Percentiles rank a stretch among this genome's conserved stretches.
Evolutionary conservation across 2,329 filamentous ascomycete genomes (phyloP).

Genomic region (Aspergillus cejpii): DNA sequence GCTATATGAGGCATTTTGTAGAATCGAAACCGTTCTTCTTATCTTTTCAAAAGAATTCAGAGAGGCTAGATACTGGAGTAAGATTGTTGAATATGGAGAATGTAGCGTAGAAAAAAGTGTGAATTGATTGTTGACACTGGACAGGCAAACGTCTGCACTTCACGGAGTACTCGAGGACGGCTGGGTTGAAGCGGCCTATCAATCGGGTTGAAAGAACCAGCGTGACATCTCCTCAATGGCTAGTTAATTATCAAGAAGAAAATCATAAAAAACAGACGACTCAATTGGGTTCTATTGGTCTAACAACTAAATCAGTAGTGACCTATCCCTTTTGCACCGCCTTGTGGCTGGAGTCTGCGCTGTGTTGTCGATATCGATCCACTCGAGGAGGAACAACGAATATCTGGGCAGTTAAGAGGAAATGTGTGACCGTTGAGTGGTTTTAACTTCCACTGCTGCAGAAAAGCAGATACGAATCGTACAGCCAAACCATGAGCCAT

Average conservation of each 20-base stretch:
- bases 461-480: not conserved
- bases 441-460: not conserved
- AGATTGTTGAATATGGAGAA: no score
- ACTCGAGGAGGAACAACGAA: not conserved
- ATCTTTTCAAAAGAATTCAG: no score
- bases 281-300: not conserved
- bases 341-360: not conserved
- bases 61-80: no score
- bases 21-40: not conserved
- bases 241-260: no score
- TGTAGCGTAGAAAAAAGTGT: no score
- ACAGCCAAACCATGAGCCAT: not conserved
- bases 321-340: not conserved
- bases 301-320: not conserved
- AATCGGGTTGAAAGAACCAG: no score
- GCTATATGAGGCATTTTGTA: slow-evolving; percentile 57
- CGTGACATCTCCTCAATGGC: no score
- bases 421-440: not conserved
- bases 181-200: no score
- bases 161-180: no score
- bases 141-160: no score
- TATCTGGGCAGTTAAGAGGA: not conserved
- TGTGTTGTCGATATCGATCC: not conserved
- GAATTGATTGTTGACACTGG: no score
- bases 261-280: not conserved